A percentile compares a stretch with the other conserved stretches of the same genome.
phyloP scores from a whole-genome alignment of 331 rosid genomes.

The Dryas integrifolia region DNA sequence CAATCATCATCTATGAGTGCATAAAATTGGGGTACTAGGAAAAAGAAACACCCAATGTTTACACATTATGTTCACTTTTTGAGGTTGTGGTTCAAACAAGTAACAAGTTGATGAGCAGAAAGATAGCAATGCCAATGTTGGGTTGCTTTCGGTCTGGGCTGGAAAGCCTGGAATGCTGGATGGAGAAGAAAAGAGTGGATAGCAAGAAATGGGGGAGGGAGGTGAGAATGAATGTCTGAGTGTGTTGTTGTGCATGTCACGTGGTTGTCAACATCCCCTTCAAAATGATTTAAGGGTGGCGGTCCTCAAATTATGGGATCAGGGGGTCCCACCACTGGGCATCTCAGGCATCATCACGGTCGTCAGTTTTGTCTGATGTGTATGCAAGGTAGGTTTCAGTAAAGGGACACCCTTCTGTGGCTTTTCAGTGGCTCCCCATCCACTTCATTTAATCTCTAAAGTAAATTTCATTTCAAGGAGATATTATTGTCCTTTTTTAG shows the following conservation, averaged over 20 bases:
- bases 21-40: background rate
- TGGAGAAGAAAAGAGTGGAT: constrained; percentile 13
- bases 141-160: constrained; percentile 38
- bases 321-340: constrained; percentile 28
- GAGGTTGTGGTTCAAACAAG: constrained; percentile 17
- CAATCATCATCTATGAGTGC: background rate
- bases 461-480: background rate
- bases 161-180: constrained; percentile 31
- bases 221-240: background rate
- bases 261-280: constrained; percentile 23
- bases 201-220: constrained; percentile 5
- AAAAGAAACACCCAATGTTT: background rate
- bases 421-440: constrained; percentile 28
- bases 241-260: constrained; percentile 24
- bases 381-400: constrained; percentile 54
- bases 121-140: constrained; percentile 8
- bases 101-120: constrained; percentile 18
- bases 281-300: constrained; percentile 4
- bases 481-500: constrained; percentile 5
- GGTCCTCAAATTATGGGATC: constrained; percentile 27
- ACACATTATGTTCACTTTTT: constrained; percentile 8
- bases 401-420: constrained; percentile 24
- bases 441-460: constrained; percentile 25
- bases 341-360: constrained; percentile 32
- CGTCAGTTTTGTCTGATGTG: constrained; percentile 55